Conservation (phyloP, 1,284 basidiomycete species). For the Phaffia rhodozyma region DNA sequence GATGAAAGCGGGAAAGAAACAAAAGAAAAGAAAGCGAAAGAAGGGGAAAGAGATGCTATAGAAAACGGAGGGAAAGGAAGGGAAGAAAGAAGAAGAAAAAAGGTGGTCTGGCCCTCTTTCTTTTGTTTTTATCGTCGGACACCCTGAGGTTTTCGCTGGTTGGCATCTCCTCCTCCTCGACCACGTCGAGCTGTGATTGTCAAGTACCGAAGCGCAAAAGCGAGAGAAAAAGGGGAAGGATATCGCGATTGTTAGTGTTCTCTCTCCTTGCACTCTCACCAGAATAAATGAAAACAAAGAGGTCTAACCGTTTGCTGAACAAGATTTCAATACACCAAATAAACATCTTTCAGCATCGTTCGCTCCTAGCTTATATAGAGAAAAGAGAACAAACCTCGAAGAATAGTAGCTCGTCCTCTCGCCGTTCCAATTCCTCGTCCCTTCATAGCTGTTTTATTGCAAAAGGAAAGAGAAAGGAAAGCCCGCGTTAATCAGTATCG, state of each 20-base stretch:
- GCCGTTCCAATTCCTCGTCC: slow-evolving; percentile 93
- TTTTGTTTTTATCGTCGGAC: slow-evolving; percentile 8
- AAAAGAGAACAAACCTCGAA: slow-evolving; percentile 28
- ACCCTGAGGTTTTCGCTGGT: slow-evolving; percentile 12
- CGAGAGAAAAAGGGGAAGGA: neutral
- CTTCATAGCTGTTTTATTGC: slow-evolving; percentile 52
- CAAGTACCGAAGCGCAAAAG: neutral
- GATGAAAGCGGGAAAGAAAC: too few species aligned
- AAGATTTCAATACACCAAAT: neutral
- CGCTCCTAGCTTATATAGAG: slow-evolving; percentile 1
- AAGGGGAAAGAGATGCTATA: neutral
- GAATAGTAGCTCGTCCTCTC: slow-evolving; percentile 37
- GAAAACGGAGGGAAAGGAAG: neutral
- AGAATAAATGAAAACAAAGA: too few species aligned
- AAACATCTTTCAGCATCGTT: neutral
- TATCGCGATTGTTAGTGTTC: neutral
- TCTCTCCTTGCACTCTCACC: too few species aligned
- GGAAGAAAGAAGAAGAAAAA: neutral
- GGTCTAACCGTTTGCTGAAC: slow-evolving; percentile 9
- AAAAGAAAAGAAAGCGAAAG: neutral
- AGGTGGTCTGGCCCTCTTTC: neutral
- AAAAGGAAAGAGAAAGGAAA: neutral
- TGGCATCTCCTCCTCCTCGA: slow-evolving; percentile 8
- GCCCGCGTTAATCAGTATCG: neutral
- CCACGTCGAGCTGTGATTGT: slow-evolving; percentile 11